Evolutionary conservation across 305 asterid species (phyloP), one percentile per base, ranked within the genome.

Genomic region (Fraxinus albicans): DNA sequence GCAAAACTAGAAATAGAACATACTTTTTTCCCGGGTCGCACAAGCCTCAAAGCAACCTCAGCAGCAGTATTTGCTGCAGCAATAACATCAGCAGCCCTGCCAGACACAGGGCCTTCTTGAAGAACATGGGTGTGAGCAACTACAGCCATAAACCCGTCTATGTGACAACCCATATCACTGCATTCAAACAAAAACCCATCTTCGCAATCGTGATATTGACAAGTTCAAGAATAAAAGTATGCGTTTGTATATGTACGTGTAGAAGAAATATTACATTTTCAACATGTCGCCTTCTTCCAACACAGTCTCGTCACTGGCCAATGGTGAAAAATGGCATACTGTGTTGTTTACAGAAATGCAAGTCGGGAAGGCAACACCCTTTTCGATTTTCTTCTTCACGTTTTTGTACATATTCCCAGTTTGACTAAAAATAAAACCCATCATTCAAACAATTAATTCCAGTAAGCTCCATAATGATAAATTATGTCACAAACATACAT

Each of bases 11-110:
- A 1, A 58, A 6, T 4, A 40, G 36, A 35, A 81, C 12, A 3
- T 87, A 91, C 98, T 90, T 89, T 92, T 85, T 87, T 91, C 67
- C 97, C 94, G 0, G 95, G 97, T 86, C 93, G 88, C 58, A 92
- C 91, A 5, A 94, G 97, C 86, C 98, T 90, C 82, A 91, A 65
- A 10, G 97, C 97, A 79, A 93, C 98, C 86, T 92, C 97, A 0
- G 97, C 97, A 7, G 98, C 96, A 2, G 97, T 91, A 89, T 89
- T 93, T 53, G 95, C 97, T 13, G 98, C 94, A 78, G 94, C 91
- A 88, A 91, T 88, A 44, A 93, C 95, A 88, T 92, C 97, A 86
- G 97, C 97, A 33, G 91, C 92, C 80, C 92, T 88, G 75, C 98
- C 98, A 15, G 93, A 90, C 60, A 93, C 91, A 1, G 95, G 91